Evolutionary conservation across 2,329 filamentous ascomycete genomes (phyloP), one percentile per base, ranked within the genome.

Genomic region (Cercospora janseana): DNA sequence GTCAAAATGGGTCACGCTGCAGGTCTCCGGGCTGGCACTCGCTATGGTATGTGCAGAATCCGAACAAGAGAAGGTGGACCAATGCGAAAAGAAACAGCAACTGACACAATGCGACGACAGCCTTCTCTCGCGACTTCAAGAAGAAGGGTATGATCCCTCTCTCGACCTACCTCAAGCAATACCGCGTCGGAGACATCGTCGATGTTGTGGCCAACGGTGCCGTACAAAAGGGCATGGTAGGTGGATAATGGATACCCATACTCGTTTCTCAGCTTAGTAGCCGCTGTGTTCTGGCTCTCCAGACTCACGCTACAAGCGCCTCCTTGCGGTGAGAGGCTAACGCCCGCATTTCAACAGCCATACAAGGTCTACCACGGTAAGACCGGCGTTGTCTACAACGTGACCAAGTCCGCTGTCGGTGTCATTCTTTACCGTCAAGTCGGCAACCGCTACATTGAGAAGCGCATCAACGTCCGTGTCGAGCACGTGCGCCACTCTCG

Each of bases 361-460:
- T 90, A 91, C 86, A 96, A 96, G 84, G 87, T 95, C 79, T 96
- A 95, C 86, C 91, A 97, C 83, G 93, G 92, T 72, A 97, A 97
- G 88, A 95, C 91, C 61, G 70, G 69, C 57, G 67, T 72, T 58
- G 62, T 72, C 67, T 71, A 70, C 88, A 98, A 98, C 82, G 93
- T 98, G 70, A 93, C 92, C 79, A 95, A 96, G 85, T 87, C 83
- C 69, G 88, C 93, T 63, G 90, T 98, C 73, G 93, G 93, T 70
- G 87, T 98, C 76, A 96, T 98, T 79, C 88, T 98, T 79, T 92
- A 95, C 87, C 96, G 95, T 85, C 89, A 94, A 77, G 93, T 98
- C 75, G 90, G 91, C 79, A 93, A 97, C 86, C 88, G 92, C 72
- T 98, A 96, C 85, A 82, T 98, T 75, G 93, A 98, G 88, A 98